A percentile compares a stretch with the other conserved stretches of the same genome.
Evolutionary conservation across 2,329 filamentous ascomycete genomes (phyloP).

Genomic region (Epichloe aotearoae): DNA sequence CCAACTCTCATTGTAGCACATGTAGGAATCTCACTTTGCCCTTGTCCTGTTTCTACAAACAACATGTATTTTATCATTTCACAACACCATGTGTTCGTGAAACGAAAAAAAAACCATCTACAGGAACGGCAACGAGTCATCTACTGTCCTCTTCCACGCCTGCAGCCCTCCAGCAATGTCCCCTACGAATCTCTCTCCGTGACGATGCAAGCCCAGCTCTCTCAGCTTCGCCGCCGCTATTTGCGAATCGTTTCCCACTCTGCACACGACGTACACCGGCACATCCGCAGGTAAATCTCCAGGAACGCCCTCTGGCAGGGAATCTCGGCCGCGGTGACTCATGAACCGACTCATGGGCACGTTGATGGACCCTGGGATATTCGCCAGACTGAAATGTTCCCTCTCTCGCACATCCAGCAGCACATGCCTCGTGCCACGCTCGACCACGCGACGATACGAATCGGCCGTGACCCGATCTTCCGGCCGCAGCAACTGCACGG

Average conservation of each 20-base stretch:
- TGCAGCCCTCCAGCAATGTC: conserved; percentile 60
- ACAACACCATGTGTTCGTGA: not conserved
- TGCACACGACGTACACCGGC: conserved; percentile 59
- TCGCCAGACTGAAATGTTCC: conserved; percentile 73
- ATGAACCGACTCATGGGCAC: conserved; percentile 47
- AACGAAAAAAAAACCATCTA: conserved; percentile 13
- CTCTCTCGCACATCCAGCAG: conserved; percentile 75
- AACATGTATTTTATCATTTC: not conserved
- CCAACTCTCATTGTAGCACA: conserved; percentile 6
- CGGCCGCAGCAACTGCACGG: conserved; percentile 41
- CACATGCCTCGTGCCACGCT: conserved; percentile 28
- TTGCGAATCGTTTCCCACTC: conserved; percentile 69
- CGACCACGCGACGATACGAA: conserved; percentile 35
- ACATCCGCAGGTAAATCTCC: conserved; percentile 24
- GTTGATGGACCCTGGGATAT: conserved; percentile 63
- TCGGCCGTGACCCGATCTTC: conserved; percentile 55
- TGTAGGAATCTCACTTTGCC: not conserved
- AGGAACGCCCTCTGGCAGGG: conserved; percentile 23
- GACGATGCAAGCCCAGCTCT: conserved; percentile 40
- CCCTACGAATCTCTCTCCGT: conserved; percentile 45
- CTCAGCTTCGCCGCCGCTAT: conserved; percentile 52
- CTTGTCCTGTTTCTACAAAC: not conserved
- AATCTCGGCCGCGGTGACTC: conserved; percentile 24
- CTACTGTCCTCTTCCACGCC: conserved; percentile 60
- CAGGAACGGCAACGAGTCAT: conserved; percentile 41